phyloP scores from a whole-genome alignment of 2,329 filamentous ascomycete genomes.

The Grosmannia penicillata region DNA sequence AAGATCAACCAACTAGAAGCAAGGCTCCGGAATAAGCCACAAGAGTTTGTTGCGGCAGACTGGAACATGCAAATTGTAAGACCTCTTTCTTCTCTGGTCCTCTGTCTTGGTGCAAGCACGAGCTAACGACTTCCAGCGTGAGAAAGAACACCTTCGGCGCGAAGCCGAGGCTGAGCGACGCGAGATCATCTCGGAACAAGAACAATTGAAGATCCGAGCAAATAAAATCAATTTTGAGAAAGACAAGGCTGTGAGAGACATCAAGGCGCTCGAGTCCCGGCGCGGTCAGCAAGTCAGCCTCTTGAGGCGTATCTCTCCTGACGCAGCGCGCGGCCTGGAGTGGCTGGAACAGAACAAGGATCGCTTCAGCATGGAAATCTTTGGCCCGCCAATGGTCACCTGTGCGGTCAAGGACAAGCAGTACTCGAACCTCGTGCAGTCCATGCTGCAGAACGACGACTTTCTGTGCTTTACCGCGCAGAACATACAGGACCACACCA shows the following conservation, averaged over 20 bases:
- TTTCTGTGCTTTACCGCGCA: constrained; percentile 64
- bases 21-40: constrained; percentile 44
- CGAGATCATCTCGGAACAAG: constrained; percentile 15
- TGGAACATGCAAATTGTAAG: constrained; percentile 63
- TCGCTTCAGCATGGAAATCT: constrained; percentile 61
- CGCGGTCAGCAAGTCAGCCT: constrained; percentile 58
- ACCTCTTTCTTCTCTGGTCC: constrained; percentile 6
- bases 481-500: constrained; percentile 57
- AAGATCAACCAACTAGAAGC: constrained; percentile 50
- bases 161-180: constrained; percentile 31
- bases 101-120: constrained; percentile 3
- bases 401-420: constrained; percentile 64
- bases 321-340: constrained; percentile 58
- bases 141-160: constrained; percentile 40
- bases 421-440: constrained; percentile 43
- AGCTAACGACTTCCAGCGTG: constrained; percentile 27
- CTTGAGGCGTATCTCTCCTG: constrained; percentile 42
- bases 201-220: constrained; percentile 4
- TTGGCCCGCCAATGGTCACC: constrained; percentile 65
- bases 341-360: constrained; percentile 65
- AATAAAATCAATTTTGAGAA: constrained; percentile 3
- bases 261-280: constrained; percentile 50
- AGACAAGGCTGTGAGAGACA: constrained; percentile 17
- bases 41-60: constrained; percentile 51
- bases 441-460: constrained; percentile 34